Conservation (phyloP, 805 yeast species). For the Yarrowia porcina region DNA sequence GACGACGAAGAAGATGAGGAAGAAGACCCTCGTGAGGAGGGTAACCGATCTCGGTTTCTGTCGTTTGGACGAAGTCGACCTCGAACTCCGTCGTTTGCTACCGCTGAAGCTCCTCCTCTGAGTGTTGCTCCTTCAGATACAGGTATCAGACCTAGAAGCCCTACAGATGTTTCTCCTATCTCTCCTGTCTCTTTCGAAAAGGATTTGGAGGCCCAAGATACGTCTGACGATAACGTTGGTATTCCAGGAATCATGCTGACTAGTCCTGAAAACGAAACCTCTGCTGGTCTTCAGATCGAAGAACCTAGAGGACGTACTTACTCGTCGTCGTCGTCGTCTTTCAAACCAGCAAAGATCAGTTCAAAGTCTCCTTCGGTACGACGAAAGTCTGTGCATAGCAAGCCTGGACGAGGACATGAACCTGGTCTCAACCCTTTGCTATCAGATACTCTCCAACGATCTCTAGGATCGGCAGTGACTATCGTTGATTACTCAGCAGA, state of each 20-base stretch:
- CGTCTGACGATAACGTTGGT: neutral
- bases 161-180: neutral
- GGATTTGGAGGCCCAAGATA: constrained; percentile 15
- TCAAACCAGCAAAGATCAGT: neutral
- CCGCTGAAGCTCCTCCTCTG: neutral
- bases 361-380: constrained; percentile 30
- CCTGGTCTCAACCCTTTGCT: constrained; percentile 56
- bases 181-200: neutral
- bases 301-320: neutral
- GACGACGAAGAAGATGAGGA: neutral
- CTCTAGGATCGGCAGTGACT: constrained; percentile 53
- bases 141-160: neutral
- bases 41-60: neutral
- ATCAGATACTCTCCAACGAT: constrained; percentile 50
- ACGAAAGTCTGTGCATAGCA: constrained; percentile 39
- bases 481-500: constrained; percentile 49
- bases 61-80: neutral
- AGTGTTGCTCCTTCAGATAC: neutral
- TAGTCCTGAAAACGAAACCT: neutral
- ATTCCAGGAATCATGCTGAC: constrained; percentile 11
- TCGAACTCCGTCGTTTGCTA: neutral
- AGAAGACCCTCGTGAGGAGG: neutral
- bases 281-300: neutral
- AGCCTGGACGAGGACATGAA: constrained; percentile 51
- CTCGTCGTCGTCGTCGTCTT: neutral